A percentile compares a stretch with the other conserved stretches of the same genome.
phyloP scores from a whole-genome alignment of 2,329 filamentous ascomycete species.

The Leptographium galeiforme region DNA sequence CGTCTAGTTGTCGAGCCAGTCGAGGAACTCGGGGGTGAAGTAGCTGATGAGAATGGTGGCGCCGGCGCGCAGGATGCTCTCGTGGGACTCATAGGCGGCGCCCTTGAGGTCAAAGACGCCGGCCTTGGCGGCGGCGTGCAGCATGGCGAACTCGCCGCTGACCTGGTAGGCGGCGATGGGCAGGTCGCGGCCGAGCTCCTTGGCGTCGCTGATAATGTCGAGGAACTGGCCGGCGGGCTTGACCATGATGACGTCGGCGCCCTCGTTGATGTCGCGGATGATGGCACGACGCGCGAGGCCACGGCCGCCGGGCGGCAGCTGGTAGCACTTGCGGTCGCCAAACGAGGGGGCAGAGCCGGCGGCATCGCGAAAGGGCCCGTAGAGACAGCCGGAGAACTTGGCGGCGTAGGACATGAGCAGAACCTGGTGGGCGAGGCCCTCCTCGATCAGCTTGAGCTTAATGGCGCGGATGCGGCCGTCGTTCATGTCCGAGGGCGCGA shows the following conservation, averaged over 20 bases:
- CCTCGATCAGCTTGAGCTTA: constrained; percentile 93
- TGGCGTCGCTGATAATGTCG: constrained; percentile 95
- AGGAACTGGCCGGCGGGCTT: constrained; percentile 94
- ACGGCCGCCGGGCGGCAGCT: constrained; percentile 82
- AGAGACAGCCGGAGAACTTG: constrained; percentile 93
- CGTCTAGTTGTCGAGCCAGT: constrained; percentile 35
- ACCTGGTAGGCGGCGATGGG: constrained; percentile 95
- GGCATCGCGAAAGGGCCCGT: constrained; percentile 93
- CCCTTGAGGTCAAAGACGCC: constrained; percentile 90
- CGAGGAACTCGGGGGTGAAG: constrained; percentile 71
- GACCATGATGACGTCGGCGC: constrained; percentile 97
- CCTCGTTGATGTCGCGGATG: constrained; percentile 76
- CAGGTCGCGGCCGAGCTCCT: constrained; percentile 82
- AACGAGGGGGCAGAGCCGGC: constrained; percentile 85
- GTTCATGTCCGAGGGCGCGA: constrained; percentile 97
- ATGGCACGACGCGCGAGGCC: constrained; percentile 88
- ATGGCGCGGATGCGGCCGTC: constrained; percentile 94
- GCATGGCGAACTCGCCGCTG: constrained; percentile 95
- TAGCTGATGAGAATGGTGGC: constrained; percentile 90
- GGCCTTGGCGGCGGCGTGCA: constrained; percentile 87
- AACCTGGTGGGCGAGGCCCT: constrained; percentile 80
- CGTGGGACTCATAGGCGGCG: constrained; percentile 90
- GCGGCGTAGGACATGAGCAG: constrained; percentile 96
- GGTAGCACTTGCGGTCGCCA: constrained; percentile 92
- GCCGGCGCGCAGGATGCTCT: constrained; percentile 84